Evolutionary conservation across 441 rosid species (phyloP).

Genomic region (Mallotus japonicus): DNA sequence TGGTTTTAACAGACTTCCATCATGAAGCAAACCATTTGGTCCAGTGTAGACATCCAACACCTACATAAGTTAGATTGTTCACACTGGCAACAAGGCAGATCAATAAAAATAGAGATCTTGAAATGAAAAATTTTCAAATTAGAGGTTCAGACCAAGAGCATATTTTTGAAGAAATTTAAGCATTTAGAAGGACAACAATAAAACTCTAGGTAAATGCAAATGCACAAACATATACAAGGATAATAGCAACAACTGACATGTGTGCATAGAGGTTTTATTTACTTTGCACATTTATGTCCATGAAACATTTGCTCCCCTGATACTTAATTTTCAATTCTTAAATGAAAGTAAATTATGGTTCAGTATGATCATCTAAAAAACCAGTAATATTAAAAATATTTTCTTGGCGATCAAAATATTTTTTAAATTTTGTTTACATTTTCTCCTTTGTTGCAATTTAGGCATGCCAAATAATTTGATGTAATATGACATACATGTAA

Average conservation of each 20-base stretch:
- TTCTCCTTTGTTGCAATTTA: not conserved
- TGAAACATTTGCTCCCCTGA: not conserved
- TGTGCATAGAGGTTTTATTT: not conserved
- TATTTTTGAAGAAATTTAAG: not conserved
- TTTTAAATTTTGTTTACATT: not conserved
- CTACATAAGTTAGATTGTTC: slow-evolving; percentile 41
- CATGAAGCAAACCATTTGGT: slow-evolving; percentile 64
- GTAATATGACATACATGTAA: not conserved
- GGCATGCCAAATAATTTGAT: not conserved
- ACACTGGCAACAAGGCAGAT: slow-evolving; percentile 10
- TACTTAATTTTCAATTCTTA: not conserved
- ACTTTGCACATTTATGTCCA: not conserved
- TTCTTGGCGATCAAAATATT: not conserved
- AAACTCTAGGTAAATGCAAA: not conserved
- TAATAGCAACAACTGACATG: not conserved
- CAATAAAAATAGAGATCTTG: slow-evolving; percentile 13
- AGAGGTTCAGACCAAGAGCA: not conserved
- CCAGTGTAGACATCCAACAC: slow-evolving; percentile 85
- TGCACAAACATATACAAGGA: not conserved
- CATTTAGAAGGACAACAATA: not conserved
- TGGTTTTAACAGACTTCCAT: slow-evolving; percentile 56
- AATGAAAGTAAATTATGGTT: not conserved
- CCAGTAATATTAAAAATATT: not conserved
- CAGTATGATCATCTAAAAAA: not conserved
- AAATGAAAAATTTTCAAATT: not conserved